Evolutionary conservation across 345 rosid genomes (phyloP), one percentile per base, ranked within the genome.

Genomic region (Bretschneidera sinensis): DNA sequence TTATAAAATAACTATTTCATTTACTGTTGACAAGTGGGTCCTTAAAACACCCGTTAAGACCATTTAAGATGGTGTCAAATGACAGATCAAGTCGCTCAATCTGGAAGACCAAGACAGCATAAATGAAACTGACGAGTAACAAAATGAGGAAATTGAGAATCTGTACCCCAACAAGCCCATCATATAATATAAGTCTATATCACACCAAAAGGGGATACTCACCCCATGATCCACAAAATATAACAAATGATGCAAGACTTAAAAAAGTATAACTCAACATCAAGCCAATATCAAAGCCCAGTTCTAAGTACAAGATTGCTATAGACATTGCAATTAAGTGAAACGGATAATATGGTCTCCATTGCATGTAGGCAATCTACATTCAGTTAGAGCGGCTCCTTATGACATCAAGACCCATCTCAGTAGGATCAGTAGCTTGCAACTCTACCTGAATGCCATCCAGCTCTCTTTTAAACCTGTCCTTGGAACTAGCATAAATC

Each of bases 401-500:
- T 57, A 84, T 84, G 54, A 84, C 89, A 18, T 84, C 86, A 18
- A 84, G 79, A 62, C 83, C 86, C 83, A 84, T 84, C 71, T 84
- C 89, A 20, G 86, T 73, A 17, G 86, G 86, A 68, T 84, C 89
- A 16, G 84, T 84, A 24, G 89, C 89, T 73, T 84, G 89, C 84
- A 84, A 69, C 68, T 84, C 86, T 15, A 81, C 24, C 75, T 84
- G 86, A 65, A 84, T 81, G 23, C 86, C 89, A 21, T 84, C 89
- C 65, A 81, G 67, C 70, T 84, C 86, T 66, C 86, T 78, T 57
- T 79, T 84, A 69, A 84, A 81, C 71, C 83, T 77, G 76, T 84
- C 89, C 68, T 84, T 84, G 49, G 89, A 77, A 71, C 89, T 84
- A 10, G 89, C 89, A 65, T 84, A 84, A 54, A 84, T 84, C 89